These are phyloP conservation scores for Beauveria asiatica DNA, from an alignment of 2,329 filamentous ascomycete genomes.

Conservation along the genomic window DNA sequence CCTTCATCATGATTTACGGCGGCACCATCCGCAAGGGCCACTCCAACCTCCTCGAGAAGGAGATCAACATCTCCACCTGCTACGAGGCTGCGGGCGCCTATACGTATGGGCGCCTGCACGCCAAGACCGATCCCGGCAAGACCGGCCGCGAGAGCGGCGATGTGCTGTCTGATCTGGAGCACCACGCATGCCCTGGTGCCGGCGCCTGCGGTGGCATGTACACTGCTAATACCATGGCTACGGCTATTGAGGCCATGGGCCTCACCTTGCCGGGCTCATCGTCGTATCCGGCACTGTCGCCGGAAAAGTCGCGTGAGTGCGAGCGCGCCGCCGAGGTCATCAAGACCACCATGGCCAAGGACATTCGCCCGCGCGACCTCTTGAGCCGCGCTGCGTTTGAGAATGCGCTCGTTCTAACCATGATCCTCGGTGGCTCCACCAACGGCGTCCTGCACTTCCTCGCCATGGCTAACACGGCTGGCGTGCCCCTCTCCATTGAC, in stretches of 20 bases:
- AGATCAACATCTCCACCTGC: conserved; percentile 81
- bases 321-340: conserved; percentile 73
- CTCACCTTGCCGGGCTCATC: conserved; percentile 75
- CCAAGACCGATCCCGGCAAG: conserved; percentile 52
- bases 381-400: conserved; percentile 75
- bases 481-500: conserved; percentile 66
- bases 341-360: conserved; percentile 67
- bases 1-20: conserved; percentile 92
- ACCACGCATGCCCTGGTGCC: conserved; percentile 53
- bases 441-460: conserved; percentile 85
- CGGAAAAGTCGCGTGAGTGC: conserved; percentile 81
- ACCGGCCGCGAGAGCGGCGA: conserved; percentile 63
- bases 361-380: conserved; percentile 73
- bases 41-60: conserved; percentile 63
- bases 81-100: conserved; percentile 83
- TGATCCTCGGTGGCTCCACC: conserved; percentile 84
- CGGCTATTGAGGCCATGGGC: conserved; percentile 74
- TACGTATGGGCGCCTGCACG: conserved; percentile 67
- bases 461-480: conserved; percentile 81
- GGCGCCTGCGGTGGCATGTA: conserved; percentile 73
- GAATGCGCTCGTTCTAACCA: conserved; percentile 83
- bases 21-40: conserved; percentile 86
- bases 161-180: conserved; percentile 76
- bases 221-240: conserved; percentile 80
- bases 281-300: conserved; percentile 70